Percentiles rank a stretch among this genome's conserved stretches.
phyloP scores from a whole-genome alignment of 345 rosid species.

The Eucalyptus victrix region DNA sequence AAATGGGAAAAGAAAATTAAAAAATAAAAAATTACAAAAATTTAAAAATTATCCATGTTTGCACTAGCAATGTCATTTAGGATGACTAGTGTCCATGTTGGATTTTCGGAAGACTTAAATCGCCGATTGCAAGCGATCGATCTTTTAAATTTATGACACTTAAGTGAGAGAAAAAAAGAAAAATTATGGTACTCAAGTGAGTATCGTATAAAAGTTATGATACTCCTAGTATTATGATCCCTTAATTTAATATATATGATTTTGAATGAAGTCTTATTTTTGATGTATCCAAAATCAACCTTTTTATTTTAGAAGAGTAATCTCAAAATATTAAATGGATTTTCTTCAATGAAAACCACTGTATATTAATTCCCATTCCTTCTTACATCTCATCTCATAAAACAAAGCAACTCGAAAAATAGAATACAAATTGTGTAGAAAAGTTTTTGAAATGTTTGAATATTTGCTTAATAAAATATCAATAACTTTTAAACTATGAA shows the following conservation, averaged over 20 bases:
- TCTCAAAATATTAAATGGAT: neutral
- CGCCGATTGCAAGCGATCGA: too few relatives aligned
- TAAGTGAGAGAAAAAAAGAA: too few relatives aligned
- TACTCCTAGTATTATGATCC: too few relatives aligned
- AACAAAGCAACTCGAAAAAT: neutral
- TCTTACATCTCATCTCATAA: neutral
- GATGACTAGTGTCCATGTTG: rapidly evolving
- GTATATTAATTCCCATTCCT: neutral
- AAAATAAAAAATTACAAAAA: rapidly evolving
- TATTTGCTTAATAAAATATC: neutral
- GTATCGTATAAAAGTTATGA: too few relatives aligned
- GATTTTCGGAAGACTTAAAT: too few relatives aligned
- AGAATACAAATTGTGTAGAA: neutral
- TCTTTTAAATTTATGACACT: too few relatives aligned
- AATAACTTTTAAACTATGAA: neutral
- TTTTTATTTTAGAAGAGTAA: neutral
- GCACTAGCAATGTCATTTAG: too few relatives aligned
- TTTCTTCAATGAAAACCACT: neutral
- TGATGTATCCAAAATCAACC: neutral
- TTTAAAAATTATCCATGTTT: too few relatives aligned
- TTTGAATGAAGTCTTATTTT: too few relatives aligned
- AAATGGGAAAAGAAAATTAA: too few relatives aligned
- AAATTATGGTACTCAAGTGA: too few relatives aligned
- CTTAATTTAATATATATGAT: too few relatives aligned
- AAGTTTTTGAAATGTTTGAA: neutral